Evolutionary conservation across 257 asterid genomes (phyloP).

Genomic region (Rauvolfia tetraphylla): DNA sequence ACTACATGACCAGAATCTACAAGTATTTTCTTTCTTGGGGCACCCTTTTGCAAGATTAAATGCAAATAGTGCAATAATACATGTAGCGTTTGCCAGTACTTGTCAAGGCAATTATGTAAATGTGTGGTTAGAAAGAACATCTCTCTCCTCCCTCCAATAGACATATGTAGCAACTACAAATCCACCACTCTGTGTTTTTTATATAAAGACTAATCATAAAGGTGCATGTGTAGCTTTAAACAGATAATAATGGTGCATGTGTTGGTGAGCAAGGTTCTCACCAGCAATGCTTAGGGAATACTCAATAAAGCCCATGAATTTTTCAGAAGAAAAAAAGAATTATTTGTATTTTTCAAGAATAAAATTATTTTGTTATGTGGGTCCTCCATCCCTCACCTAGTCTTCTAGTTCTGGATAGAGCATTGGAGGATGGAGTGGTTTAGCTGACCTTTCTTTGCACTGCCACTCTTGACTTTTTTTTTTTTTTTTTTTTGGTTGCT

Average conservation of each 20-base stretch:
- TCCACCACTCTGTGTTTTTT: not conserved
- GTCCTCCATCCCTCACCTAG: constrained; percentile 15
- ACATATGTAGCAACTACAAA: constrained; percentile 2
- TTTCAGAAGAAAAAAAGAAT: not conserved
- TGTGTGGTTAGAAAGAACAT: no score
- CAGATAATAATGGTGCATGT: constrained; percentile 47
- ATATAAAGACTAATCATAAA: constrained; percentile 23
- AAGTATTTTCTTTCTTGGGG: no score
- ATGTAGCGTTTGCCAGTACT: not conserved
- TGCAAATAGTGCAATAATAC: not conserved
- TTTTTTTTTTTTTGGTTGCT: not conserved
- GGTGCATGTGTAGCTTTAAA: constrained; percentile 36
- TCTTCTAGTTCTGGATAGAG: constrained; percentile 14
- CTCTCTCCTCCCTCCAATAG: not conserved
- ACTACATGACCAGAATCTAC: no score
- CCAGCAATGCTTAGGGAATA: constrained; percentile 44
- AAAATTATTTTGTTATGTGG: constrained; percentile 14
- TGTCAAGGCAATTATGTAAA: not conserved
- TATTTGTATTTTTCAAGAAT: not conserved
- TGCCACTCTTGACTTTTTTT: constrained; percentile 6
- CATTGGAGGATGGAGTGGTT: constrained; percentile 9
- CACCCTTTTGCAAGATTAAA: not conserved
- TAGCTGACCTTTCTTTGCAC: constrained; percentile 16
- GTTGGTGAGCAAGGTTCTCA: constrained; percentile 31
- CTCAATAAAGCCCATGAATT: constrained; percentile 30